Base-by-base conservation (phyloP, 441 rosid species). In the Pelargonium australe region DNA sequence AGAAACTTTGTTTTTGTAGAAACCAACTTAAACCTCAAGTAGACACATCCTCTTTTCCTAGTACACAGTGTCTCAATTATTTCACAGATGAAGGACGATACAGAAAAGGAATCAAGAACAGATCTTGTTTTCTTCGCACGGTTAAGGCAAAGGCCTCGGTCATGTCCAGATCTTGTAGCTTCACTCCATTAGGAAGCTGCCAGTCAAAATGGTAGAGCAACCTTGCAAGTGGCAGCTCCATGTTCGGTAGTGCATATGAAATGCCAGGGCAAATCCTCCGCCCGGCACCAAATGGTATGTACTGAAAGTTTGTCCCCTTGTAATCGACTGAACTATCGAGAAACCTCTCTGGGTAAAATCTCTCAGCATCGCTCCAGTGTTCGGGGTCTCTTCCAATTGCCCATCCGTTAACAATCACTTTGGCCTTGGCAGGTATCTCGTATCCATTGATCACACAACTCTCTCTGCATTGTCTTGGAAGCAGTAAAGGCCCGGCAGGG, bases 181-280 rank as follows among this genome's bases (percentile, higher is more conserved):
- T 34, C 47, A n/a, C 13, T 0, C 49, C 67, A 14, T 40, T 14
- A 0, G 20, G 45, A 13, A 64, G 44, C 13, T 64, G 14, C 67
- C 67, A 64, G 12, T 28, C 20, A 3, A 64, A 64, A 64, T 37
- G 17, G 19, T 64, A 20, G 14, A 64, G 45, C n/a, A 64, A 14
- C 4, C 1, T 28, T 9, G 67, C 67, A 14, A 64, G 8, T 2
- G 67, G 44, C 40, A 64, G 67, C 67, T 64, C 49, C 12, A 64
- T 11, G 13, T 25, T 64, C 3, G 47, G 67, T 13, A 64, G 40
- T 7, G 67, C 20, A 14, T 23, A 64, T 2, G 11, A 10, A 0
- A 64, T 64, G 19, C 67, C 67, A 1, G 67, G 67, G 5, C 67
- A 64, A 2, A 31, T 37, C 67, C 67, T 34, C 13, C 67, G 28